Evolutionary conservation across 2,329 filamentous ascomycete species (phyloP).

Genomic region (Xylaria polymorpha): DNA sequence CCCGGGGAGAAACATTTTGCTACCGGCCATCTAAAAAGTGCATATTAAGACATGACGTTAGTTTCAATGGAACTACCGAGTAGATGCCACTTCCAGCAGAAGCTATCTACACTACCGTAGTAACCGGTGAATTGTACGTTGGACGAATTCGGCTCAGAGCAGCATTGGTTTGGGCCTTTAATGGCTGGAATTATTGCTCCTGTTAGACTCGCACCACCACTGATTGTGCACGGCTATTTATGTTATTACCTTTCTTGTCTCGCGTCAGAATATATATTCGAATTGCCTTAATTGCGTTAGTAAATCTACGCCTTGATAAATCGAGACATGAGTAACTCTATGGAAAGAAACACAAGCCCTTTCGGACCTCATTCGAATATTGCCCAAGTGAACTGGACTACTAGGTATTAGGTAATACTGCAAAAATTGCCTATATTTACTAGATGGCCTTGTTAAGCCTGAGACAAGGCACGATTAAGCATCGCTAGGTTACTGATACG

Average conservation of each 20-base stretch:
- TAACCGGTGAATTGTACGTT: background rate
- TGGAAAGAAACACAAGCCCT: no score
- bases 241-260: background rate
- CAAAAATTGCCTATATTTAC: background rate
- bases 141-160: background rate
- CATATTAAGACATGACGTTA: background rate
- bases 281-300: background rate
- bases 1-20: background rate
- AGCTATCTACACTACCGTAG: background rate
- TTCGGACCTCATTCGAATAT: background rate
- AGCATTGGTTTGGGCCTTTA: background rate
- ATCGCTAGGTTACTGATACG: background rate
- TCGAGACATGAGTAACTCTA: no score
- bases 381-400: background rate
- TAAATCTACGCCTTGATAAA: background rate
- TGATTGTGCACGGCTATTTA: background rate
- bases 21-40: no score
- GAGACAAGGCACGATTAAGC: background rate
- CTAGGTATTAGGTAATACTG: background rate
- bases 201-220: background rate
- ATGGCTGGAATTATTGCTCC: no score
- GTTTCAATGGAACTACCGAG: background rate
- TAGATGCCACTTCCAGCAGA: background rate
- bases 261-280: background rate
- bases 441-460: background rate